Conservation (phyloP, 768 basidiomycete genomes). For the Mycena sanguinolenta region DNA sequence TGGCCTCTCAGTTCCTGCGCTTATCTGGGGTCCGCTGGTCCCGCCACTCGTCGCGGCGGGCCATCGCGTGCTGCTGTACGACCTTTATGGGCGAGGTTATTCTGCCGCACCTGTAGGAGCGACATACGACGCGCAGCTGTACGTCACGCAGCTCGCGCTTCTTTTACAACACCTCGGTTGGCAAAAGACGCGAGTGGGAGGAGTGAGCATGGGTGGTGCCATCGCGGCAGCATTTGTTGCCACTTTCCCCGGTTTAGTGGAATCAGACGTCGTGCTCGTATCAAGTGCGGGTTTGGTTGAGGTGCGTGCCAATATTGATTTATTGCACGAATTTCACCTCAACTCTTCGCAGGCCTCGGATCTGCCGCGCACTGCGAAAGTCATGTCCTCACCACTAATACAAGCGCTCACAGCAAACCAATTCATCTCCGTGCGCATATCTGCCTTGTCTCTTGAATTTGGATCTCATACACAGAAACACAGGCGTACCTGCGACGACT, state of each 20-base stretch:
- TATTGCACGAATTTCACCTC: not conserved
- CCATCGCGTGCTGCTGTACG: constrained; percentile 83
- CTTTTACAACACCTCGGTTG: constrained; percentile 85
- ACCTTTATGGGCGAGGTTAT: constrained; percentile 87
- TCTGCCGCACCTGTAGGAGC: constrained; percentile 73
- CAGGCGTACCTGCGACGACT: constrained; percentile 34
- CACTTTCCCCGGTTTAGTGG: constrained; percentile 79
- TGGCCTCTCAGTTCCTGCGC: constrained; percentile 81
- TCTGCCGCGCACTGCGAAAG: constrained; percentile 79
- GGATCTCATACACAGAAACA: not conserved
- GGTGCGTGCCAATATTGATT: constrained; percentile 47
- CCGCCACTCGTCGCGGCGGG: constrained; percentile 72
- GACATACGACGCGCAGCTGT: constrained; percentile 74
- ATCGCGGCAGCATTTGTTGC: constrained; percentile 79
- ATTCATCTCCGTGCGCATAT: constrained; percentile 66
- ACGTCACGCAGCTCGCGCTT: constrained; percentile 84
- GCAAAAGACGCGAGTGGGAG: constrained; percentile 72
- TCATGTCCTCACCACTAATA: constrained; percentile 84
- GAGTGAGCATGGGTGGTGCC: constrained; percentile 87
- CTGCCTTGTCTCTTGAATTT: not conserved
- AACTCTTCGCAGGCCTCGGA: constrained; percentile 63
- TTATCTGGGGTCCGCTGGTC: constrained; percentile 84
- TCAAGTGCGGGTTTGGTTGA: constrained; percentile 80
- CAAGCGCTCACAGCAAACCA: constrained; percentile 74
- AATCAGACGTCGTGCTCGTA: constrained; percentile 73